Base-by-base conservation (phyloP, 73 alveolate genomes). In the Paramecium tetraurelia region DNA sequence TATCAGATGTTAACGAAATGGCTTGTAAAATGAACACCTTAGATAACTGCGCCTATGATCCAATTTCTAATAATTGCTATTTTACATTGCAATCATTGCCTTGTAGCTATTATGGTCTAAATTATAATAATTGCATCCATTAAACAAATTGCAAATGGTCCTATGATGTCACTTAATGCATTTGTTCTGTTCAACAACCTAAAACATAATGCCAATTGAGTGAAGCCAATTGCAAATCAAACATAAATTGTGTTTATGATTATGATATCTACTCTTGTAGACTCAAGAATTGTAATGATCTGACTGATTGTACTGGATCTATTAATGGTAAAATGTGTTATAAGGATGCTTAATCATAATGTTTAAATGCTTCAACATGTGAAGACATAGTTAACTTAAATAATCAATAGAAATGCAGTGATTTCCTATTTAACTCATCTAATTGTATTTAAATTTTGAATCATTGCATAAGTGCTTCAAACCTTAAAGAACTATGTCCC, bases 351-450 rank as follows among this genome's bases (percentile, higher is more conserved):
- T 18, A 80, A 40, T 22, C 24, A 22, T 41, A 20, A 24, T 80
- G 90, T 48, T 48, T 20, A 43, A 63, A 33, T 44, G 90, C 90
- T n/a, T 38, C 46, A 80, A 20, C 46, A 10, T 80, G 90, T 43
- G 70, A 80, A 24, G 70, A 80, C 9, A 80, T 80, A 10, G 38
- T 80, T 11, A 22, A 43, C 46, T 44, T 80, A 27, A 48, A 43
- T 80, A 24, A 12, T 20, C 6, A 1, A 24, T 80, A 14, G 9
- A 24, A 40, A 9, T 80, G 90, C 16, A 44, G 0, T 21, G 57
- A 80, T 44, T 80, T 20, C 24, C 16, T 20, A 6, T 80, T 80
- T 48, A 22, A 43, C 20, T 21, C 43, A 20, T 41, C 90, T n/a
- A 48, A 40, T 11, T 80, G 90, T 48, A 7, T 80, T 24, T 46